phyloP scores from a whole-genome alignment of 768 basidiomycete genomes.

The Pleurotus pulmonarius region DNA sequence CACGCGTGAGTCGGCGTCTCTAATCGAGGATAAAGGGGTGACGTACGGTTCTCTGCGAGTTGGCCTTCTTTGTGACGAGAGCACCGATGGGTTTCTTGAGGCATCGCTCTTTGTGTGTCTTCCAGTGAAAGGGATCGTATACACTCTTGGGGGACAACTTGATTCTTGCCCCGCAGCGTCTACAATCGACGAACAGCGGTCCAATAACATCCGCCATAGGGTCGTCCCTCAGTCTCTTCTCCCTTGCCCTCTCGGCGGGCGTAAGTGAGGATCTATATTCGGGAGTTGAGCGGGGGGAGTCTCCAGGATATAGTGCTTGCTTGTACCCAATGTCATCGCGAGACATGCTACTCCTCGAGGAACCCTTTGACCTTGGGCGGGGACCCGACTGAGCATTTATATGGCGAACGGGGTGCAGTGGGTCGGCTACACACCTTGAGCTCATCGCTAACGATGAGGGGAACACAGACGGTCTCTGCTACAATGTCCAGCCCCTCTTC shows the following conservation, averaged over 20 bases:
- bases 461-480: neutral
- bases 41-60: slow-evolving; percentile 15
- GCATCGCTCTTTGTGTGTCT: slow-evolving; percentile 59
- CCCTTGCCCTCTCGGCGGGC: slow-evolving; percentile 43
- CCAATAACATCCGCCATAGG: slow-evolving; percentile 48
- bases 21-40: neutral
- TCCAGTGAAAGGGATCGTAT: slow-evolving; percentile 68
- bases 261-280: slow-evolving; percentile 23
- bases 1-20: neutral
- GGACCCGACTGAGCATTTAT: neutral
- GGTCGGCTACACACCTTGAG: slow-evolving; percentile 3
- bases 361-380: neutral
- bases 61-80: slow-evolving; percentile 13
- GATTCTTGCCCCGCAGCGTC: slow-evolving; percentile 50
- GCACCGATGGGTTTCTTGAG: slow-evolving; percentile 36
- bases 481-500: too few species aligned
- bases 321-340: slow-evolving; percentile 3
- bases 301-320: neutral
- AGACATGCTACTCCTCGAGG: slow-evolving; percentile 2
- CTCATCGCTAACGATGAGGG: neutral
- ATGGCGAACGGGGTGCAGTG: too few species aligned
- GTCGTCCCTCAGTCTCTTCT: slow-evolving; percentile 49
- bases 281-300: slow-evolving; percentile 4
- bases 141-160: slow-evolving; percentile 66
- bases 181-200: slow-evolving; percentile 51